Conservation (phyloP, 2,329 filamentous ascomycete species). For the Verticillium dahliae region DNA sequence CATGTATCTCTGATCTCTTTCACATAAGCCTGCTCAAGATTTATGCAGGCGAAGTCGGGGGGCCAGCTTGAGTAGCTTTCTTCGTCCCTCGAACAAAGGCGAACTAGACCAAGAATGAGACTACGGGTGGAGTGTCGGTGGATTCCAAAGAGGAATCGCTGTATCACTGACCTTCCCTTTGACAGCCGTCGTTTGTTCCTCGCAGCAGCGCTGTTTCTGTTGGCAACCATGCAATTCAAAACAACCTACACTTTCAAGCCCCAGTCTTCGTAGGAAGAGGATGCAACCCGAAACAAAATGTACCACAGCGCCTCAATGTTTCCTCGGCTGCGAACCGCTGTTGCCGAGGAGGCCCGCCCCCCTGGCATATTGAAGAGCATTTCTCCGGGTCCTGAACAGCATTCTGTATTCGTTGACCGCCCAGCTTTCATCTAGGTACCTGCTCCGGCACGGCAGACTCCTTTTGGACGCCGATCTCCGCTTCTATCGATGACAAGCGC, state of each 20-base stretch:
- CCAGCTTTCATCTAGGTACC: slow-evolving; percentile 28
- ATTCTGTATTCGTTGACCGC: slow-evolving; percentile 5
- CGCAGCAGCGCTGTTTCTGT: too few species aligned
- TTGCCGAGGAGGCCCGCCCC: slow-evolving; percentile 15
- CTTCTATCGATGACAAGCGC: slow-evolving; percentile 18
- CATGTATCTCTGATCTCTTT: background rate
- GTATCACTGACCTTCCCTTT: too few species aligned
- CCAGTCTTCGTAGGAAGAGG: background rate
- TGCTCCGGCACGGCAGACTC: slow-evolving; percentile 26
- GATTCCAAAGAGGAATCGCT: too few species aligned
- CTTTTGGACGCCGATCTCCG: slow-evolving; percentile 28
- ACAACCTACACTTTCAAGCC: background rate
- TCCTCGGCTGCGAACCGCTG: slow-evolving; percentile 14
- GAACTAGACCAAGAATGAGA: too few species aligned
- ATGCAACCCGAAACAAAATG: background rate
- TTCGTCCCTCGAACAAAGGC: too few species aligned
- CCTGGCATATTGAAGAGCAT: slow-evolving; percentile 4
- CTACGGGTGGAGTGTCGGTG: too few species aligned
- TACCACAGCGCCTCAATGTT: background rate
- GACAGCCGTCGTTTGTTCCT: too few species aligned
- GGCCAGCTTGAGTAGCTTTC: too few species aligned
- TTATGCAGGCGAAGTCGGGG: background rate
- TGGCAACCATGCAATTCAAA: background rate
- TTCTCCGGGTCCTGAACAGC: slow-evolving; percentile 6
- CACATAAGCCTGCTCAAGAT: background rate